These are phyloP conservation scores for Xylaria curta DNA, from an alignment of 495 filamentous ascomycete genomes.

Conservation along the genomic window DNA sequence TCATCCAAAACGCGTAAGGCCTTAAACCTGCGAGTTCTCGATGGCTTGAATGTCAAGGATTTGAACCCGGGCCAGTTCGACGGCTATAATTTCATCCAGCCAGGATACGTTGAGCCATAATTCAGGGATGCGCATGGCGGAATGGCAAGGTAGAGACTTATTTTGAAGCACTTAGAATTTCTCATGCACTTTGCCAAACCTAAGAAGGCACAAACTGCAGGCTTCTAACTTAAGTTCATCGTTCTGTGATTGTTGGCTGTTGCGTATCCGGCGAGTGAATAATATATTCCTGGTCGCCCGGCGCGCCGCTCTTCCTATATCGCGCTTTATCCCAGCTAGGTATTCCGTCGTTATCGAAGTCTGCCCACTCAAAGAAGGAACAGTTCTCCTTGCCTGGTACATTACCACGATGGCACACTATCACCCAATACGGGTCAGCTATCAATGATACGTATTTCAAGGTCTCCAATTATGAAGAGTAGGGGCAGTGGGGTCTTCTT, in stretches of 20 bases:
- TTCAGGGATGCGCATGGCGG: background rate
- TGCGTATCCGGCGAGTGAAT: background rate
- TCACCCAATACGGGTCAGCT: background rate
- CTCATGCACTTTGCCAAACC: background rate
- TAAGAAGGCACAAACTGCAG: background rate
- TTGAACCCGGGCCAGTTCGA: constrained; percentile 35
- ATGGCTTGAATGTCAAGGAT: constrained; percentile 40
- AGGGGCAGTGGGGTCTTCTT: background rate
- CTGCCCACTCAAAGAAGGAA: constrained; percentile 85
- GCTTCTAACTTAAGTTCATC: background rate
- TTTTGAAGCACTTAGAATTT: constrained; percentile 1
- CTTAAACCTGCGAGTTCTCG: constrained; percentile 44
- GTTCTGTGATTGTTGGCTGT: background rate
- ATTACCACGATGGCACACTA: constrained; percentile 77
- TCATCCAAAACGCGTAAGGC: constrained; percentile 11
- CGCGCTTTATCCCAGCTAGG: constrained; percentile 64
- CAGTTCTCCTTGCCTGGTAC: constrained; percentile 79
- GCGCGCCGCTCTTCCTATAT: constrained; percentile 30
- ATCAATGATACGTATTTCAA: background rate
- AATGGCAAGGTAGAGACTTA: background rate
- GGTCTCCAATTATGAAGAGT: background rate
- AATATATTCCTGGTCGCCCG: background rate
- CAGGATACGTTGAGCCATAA: constrained; percentile 48
- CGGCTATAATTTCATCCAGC: constrained; percentile 38
- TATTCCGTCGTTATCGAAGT: constrained; percentile 86